Evolutionary conservation across 768 basidiomycete species (phyloP), one percentile per base, ranked within the genome.

Genomic region (Pholiota microspora): DNA sequence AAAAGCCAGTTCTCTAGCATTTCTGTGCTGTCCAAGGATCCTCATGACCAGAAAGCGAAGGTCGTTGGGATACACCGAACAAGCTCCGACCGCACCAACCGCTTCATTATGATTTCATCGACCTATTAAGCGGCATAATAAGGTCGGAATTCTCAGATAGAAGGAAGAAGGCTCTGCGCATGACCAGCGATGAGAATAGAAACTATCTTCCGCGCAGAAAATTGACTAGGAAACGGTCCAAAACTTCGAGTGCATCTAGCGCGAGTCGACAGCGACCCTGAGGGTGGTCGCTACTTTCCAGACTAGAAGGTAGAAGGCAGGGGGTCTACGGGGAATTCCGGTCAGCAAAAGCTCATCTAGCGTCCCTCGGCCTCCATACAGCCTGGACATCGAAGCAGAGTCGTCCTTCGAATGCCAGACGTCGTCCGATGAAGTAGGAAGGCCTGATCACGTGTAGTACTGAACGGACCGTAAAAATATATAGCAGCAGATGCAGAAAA

Each of bases 31-130:
- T 2, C 13, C 38, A 31, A n/a, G 10, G 38, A 16, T 42, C 38
- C 49, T 13, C 36, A 44, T 51, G 51, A 51, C 51, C 25, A 10
- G 7, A 29, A 8, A 31, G 21, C 25, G 50, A 51, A 51, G 27
- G 18, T 44, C 23, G 29, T 51, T 42, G 12, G 28, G 12, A 44
- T 29, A 44, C 16, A 12, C 51, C 51, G 51, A 51, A 12, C 15
- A 51, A 42, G 28, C n/a, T 9, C 38, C 51, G 40, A 24, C 42
- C 29, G 12, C 49, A 38, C 25, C 28, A n/a, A 16, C 40, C 29
- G 40, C 10, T 42, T 42, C 21, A 16, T 16, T 21, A 23, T 23
- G 40, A 42, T 24, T 21, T 21, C 7, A 23, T 42, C 21, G 12
- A 16, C n/a, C 1, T 23, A 42, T 23, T 42, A 23, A n/a, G 16